Evolutionary conservation across 2,329 filamentous ascomycete species (phyloP), one percentile per base, ranked within the genome.

Genomic region (Cladosporium velox): DNA sequence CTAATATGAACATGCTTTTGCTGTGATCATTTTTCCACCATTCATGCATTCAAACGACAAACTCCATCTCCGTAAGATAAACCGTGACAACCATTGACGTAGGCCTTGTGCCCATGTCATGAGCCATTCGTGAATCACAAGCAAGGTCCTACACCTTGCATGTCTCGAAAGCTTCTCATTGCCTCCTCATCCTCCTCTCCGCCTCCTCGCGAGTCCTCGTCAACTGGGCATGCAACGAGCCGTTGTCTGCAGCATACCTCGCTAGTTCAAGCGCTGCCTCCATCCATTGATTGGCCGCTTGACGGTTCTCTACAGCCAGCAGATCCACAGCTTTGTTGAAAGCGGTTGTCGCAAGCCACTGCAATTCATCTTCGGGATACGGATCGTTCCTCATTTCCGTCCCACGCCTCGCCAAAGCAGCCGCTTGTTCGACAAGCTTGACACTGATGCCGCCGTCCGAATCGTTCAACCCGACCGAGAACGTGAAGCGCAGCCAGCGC

Each of bases 401-500:
- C 3, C 70, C 71, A 34, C 47, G 61, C 2, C 80, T 81, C 7
- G 86, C 85, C 63, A 89, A 81, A 1, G 76, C 75, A 1, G 83
- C 81, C 1, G 87, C 86, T 72, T 92, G 88, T n/a, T 88, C 84
- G 8, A 92, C 78, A 4, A 92, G 81, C 65, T 73, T 71, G 21
- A 74, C 63, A 2, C 68, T 68, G 55, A 75, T 70, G 18, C 62
- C 61, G 8, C 41, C 49, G 26, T 64, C 18, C 2, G n/a, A 12
- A 57, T 88, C 84, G 4, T 84, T 79, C n/a, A 61, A 1, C 3
- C 21, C 35, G 0, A 87, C 81, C 68, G 91, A 89, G 69, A 94
- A 91, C 2, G 95, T 82, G 71, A 91, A 93, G 1, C 91, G 87
- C 55, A 94, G 85, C 80, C 95, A 96, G 71, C 90, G 90, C 8